phyloP scores from a whole-genome alignment of 176 grass and related monocot species.

The Ampelocalamus luodianensis region DNA sequence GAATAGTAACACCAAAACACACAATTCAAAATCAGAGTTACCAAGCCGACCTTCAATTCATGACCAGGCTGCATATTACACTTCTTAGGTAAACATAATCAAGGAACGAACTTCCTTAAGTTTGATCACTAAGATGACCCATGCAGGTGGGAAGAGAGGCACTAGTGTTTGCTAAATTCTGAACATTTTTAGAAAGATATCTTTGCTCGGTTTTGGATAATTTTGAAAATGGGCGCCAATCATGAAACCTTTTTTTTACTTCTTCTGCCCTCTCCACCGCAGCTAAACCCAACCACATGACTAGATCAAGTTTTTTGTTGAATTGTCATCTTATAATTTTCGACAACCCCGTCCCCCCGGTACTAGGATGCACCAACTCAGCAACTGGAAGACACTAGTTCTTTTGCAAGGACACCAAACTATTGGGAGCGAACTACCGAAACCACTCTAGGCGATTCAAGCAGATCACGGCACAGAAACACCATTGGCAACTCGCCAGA shows the following conservation, averaged over 20 bases:
- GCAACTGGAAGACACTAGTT: not conserved
- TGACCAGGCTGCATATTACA: not conserved
- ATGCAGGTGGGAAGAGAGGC: not conserved
- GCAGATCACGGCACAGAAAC: constrained; percentile 32
- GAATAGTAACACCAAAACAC: constrained; percentile 35
- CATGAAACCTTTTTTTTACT: constrained; percentile 10
- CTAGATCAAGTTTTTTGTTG: not conserved
- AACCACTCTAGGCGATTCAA: not conserved
- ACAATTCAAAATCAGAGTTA: constrained; percentile 25
- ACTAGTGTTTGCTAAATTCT: not conserved
- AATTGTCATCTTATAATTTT: not conserved
- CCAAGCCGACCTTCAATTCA: not conserved
- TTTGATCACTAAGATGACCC: not conserved
- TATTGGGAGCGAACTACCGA: not conserved
- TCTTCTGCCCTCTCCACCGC: not conserved
- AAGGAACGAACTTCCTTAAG: constrained; percentile 13
- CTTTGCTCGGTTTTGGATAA: not conserved
- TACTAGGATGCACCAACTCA: not conserved
- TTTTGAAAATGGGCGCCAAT: not conserved
- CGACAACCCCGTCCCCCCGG: not conserved
- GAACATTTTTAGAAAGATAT: not conserved
- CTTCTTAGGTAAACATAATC: not conserved
- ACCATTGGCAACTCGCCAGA: not conserved
- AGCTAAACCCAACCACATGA: constrained; percentile 4
- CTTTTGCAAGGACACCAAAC: constrained; percentile 23